phyloP scores from a whole-genome alignment of 1,139 yeast genomes.

The Oligophagozyma castellii region DNA sequence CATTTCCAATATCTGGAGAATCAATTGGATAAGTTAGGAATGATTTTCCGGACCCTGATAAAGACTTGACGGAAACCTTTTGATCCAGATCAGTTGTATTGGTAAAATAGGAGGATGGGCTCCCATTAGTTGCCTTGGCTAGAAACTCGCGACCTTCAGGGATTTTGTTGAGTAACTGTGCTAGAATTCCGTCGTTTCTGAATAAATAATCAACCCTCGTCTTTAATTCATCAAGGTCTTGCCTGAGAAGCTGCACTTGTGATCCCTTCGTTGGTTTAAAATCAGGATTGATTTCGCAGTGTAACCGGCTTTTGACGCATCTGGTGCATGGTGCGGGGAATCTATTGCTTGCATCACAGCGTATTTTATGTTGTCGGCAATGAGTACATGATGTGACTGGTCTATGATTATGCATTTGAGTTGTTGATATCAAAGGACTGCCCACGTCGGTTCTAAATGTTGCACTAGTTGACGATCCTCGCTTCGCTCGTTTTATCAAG shows the following conservation, averaged over 20 bases:
- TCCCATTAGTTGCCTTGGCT: constrained; percentile 1
- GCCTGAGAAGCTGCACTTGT: constrained; percentile 70
- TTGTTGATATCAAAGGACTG: too few relatives aligned
- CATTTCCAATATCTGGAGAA: constrained; percentile 18
- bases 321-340: constrained; percentile 75
- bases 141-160: constrained; percentile 4
- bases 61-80: constrained; percentile 17
- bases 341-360: constrained; percentile 79
- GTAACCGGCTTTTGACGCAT: constrained; percentile 65
- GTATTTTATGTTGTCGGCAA: constrained; percentile 88
- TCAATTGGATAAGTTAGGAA: constrained; percentile 26
- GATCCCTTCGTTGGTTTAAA: constrained; percentile 87
- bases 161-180: constrained; percentile 26
- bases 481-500: too few relatives aligned
- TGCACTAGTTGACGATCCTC: too few relatives aligned
- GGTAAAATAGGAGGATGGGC: constrained; percentile 1
- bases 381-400: constrained; percentile 91
- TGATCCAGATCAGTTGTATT: constrained; percentile 1
- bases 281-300: constrained; percentile 83
- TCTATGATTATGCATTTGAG: constrained; percentile 31
- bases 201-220: constrained; percentile 66
- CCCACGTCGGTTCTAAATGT: too few relatives aligned
- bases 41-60: too few relatives aligned
- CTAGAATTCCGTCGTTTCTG: constrained; percentile 52
- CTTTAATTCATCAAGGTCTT: constrained; percentile 72